phyloP scores from a whole-genome alignment of 768 basidiomycete genomes.

The Cystofilobasidium ferigula region DNA sequence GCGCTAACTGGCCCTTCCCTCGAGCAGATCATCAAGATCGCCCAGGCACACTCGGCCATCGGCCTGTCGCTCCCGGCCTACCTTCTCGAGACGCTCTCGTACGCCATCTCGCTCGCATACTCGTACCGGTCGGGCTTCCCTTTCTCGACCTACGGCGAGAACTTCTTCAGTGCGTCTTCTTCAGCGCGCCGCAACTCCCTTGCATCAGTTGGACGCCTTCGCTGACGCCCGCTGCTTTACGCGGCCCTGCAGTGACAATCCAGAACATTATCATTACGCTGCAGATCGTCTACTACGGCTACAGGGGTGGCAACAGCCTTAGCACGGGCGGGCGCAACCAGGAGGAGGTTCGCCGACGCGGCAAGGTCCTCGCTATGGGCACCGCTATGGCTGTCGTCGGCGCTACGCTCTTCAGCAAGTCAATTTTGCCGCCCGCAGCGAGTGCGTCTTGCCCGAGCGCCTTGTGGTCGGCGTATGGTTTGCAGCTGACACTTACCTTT shows the following conservation, averaged over 20 bases:
- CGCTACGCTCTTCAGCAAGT: slow-evolving; percentile 31
- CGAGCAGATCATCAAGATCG: slow-evolving; percentile 20
- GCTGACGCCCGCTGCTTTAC: background rate
- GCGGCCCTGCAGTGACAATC: slow-evolving; percentile 5
- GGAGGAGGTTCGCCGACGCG: slow-evolving; percentile 6
- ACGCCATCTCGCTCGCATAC: slow-evolving; percentile 80
- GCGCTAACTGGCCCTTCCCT: background rate
- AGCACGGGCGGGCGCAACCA: background rate
- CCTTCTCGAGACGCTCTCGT: slow-evolving; percentile 77
- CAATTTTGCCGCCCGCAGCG: slow-evolving; percentile 30
- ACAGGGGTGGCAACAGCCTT: slow-evolving; percentile 12
- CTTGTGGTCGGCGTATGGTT: background rate
- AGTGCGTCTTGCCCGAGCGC: slow-evolving; percentile 31
- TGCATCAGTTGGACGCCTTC: background rate
- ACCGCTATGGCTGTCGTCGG: slow-evolving; percentile 28
- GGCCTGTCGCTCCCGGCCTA: slow-evolving; percentile 81
- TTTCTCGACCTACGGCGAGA: slow-evolving; percentile 96
- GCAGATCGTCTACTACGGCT: slow-evolving; percentile 51
- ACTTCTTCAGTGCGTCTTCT: slow-evolving; percentile 57
- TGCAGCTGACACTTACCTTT: too few relatives aligned
- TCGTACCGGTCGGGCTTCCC: slow-evolving; percentile 75
- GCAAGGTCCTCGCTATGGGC: slow-evolving; percentile 29
- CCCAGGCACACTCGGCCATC: slow-evolving; percentile 51
- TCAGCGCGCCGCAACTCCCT: slow-evolving; percentile 38
- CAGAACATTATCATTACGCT: slow-evolving; percentile 70